Conservation (phyloP, 352 stramenopile species). For the Thraustochytrium striatum region DNA sequence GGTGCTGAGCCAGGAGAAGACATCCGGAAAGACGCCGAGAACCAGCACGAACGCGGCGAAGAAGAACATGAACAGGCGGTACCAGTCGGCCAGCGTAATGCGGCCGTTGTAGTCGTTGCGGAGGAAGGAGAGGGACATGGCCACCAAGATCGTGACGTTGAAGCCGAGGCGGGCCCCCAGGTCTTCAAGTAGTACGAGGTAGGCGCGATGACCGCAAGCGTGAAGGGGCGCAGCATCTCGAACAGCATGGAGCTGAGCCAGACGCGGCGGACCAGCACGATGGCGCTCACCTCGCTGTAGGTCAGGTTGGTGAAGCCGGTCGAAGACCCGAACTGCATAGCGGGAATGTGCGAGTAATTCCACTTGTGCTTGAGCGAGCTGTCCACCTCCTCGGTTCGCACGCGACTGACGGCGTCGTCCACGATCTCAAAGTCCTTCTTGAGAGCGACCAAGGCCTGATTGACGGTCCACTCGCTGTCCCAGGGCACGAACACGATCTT, state of each 20-base stretch:
- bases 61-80: slow-evolving; percentile 24
- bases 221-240: slow-evolving; percentile 21
- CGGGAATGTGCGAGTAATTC: background rate
- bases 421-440: background rate
- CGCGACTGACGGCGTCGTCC: background rate
- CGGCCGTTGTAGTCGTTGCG: background rate
- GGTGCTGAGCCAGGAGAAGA: background rate
- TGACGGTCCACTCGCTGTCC: background rate
- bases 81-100: slow-evolving; percentile 34
- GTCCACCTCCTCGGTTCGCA: background rate
- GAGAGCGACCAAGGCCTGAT: background rate
- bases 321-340: background rate
- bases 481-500: slow-evolving; percentile 32
- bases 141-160: slow-evolving; percentile 15
- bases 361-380: background rate
- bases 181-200: slow-evolving; percentile 1
- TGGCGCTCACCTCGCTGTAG: slow-evolving; percentile 4
- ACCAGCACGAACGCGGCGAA: slow-evolving; percentile 11
- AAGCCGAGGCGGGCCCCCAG: background rate
- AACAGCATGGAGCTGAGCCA: background rate
- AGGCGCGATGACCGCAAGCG: slow-evolving; percentile 1
- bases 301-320: background rate
- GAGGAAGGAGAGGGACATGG: slow-evolving; percentile 38
- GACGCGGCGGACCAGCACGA: slow-evolving; percentile 10
- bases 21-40: background rate